Evolutionary conservation across 2,329 filamentous ascomycete genomes (phyloP), one percentile per base, ranked within the genome.

Genomic region (Volutella citrinella): DNA sequence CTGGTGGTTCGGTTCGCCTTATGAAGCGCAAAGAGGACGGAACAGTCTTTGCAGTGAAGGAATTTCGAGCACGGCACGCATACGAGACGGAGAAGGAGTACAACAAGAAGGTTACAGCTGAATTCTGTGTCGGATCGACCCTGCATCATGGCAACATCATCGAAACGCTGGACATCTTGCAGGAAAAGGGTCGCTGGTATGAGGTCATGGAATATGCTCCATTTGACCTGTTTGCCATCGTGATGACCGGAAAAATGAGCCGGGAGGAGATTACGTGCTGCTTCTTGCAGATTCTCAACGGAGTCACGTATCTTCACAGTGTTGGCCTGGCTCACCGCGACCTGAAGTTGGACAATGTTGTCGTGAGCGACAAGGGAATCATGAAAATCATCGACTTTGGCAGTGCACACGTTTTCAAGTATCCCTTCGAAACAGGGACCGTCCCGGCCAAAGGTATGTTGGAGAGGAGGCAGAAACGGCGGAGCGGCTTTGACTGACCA

Each of bases 331-430:
- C 93, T 10, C 93, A 98, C 64, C 81, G 93, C 27, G 93, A 98
- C 69, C 58, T 98, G 52, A 98, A 98, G 65, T 67, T 98, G 51
- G 93, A 98, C 66, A 98, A 98, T 51, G 93, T 98, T 14, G 93
- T 98, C 18, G 90, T 98, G 40, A 97, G 90, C 56, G 87, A 95
- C 56, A 80, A 85, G 54, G 93, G 93, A 3, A 97, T 98, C 52
- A 95, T 98, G 89, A 98, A 98, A 65, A 86, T 98, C 46, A 98
- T 98, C 54, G 93, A 98, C 61, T 98, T 98, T 64, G 93, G 93
- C 17, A 97, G 90, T 65, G 91, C 93, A 1, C 90, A 93, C 48
- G 91, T 98, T 24, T 98, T 95, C 68, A 82, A 87, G 54, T 98
- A 98, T 70, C 93, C 93, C 0, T 97, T 98, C 55, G 93, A 98